Base-by-base conservation (phyloP, 768 basidiomycete species). In the Naematelia aurantialba region DNA sequence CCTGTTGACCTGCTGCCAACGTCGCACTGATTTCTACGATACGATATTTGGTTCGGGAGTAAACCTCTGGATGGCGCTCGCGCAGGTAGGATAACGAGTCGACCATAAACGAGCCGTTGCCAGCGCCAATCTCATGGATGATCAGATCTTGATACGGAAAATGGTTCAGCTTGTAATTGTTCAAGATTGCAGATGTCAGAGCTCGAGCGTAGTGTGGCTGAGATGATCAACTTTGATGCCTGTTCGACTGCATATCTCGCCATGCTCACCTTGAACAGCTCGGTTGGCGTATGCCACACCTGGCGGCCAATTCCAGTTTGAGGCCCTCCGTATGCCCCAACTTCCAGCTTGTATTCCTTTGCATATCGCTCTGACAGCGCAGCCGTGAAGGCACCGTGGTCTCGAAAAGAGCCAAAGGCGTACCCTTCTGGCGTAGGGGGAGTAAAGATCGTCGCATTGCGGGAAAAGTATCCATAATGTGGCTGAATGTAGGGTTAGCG, bases 241-340 rank as follows among this genome's bases (percentile, higher is more conserved):
- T n/a, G n/a, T n/a, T n/a, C n/a, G 34, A 39, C 34, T 39, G 34
- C 8, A 17, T 8, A 17, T 8, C 17, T 17, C 8, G 34, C 8
- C 10, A 14, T 13, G 74, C 82, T 52, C 69, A 93, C 96, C 85
- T 93, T 91, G 82, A 99, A 97, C 27, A 99, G 78, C 73, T 98
- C 96, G 0, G 91, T 94, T 0, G 96, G 96, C 1, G 96, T 99
- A 78, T 99, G 96, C 96, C 96, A 99, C 55, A 99, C 80, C 79
- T 99, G 94, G 69, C 85, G 83, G 4, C 91, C 76, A 13, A 73
- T 54, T 17, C 69, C 74, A 29, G 65, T 61, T 47, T 29, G 45
- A 11, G 51, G 59, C 29, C 52, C 56, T 45, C 47, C 59, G 14
- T 49, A 51, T 5, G 22, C 53, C 17, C 46, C 55, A 25, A 45